Base-by-base conservation (phyloP, 2,329 filamentous ascomycete species). In the Trichoderma harzianum region DNA sequence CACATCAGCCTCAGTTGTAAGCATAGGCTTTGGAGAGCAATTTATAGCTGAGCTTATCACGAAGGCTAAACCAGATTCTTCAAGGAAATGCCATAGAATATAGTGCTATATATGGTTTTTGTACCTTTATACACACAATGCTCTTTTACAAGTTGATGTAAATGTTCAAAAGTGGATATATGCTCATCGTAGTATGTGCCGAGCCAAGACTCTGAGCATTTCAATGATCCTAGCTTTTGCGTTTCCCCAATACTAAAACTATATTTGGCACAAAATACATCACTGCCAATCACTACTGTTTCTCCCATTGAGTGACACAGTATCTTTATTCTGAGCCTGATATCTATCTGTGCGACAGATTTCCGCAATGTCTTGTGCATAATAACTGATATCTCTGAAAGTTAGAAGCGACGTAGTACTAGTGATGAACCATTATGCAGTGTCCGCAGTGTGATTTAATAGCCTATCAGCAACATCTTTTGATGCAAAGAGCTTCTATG, bases 211-310 rank as follows among this genome's bases (percentile, higher is more conserved):
- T 6, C 39, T 7, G 14, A 18, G 5, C 36, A 39, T 16, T 14
- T 39, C 36, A 39, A 39, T 39, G 12, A 39, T 39, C 7, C 7
- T 18, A 8, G 2, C 3, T 43, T 47, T 47, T 47, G 18, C 39
- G 3, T 2, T 47, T 47, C 8, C 7, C 18, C 7, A 8, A 18
- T n/a, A 0, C 4, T 5, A n/a, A n/a, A 10, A 5, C 1, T n/a
- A 47, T n/a, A 7, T 10, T n/a, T n/a, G n/a, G 43, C 4, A 47
- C 16, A 34, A 34, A 5, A 10, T 47, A n/a, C 6, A n/a, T 16
- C 36, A 39, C 3, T 16, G 0, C 7, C 3, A 43, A 2, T 18
- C 36, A 18, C 36, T 43, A 2, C 18, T 21, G 7, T 3, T 12
- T 21, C 2, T 0, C 16, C n/a, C 2, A 51, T 6, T 51, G 43